Conservation (phyloP, 2,329 filamentous ascomycete species). For the Aspergillus phoenicis region DNA sequence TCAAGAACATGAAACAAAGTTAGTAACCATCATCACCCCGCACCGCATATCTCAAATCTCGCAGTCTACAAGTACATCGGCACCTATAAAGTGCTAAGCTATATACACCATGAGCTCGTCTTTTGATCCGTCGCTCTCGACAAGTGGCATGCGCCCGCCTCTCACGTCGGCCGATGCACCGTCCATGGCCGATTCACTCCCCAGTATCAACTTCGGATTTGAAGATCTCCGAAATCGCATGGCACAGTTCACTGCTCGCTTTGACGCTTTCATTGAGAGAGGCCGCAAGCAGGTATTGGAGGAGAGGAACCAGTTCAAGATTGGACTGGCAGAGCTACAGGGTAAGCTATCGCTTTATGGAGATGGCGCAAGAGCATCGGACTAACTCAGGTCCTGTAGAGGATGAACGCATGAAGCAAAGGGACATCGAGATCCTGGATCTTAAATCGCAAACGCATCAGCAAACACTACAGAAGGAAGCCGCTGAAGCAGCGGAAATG, state of each 20-base stretch:
- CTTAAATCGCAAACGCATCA: conserved; percentile 59
- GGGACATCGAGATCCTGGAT: conserved; percentile 76
- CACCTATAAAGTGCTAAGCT: background rate
- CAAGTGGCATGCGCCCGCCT: conserved; percentile 55
- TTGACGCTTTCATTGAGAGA: conserved; percentile 92
- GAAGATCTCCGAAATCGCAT: conserved; percentile 94
- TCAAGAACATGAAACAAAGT: background rate
- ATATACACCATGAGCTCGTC: conserved; percentile 42
- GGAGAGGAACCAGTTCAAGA: conserved; percentile 90
- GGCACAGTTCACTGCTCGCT: conserved; percentile 85
- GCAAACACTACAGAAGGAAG: conserved; percentile 60
- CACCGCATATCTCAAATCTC: background rate
- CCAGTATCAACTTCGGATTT: conserved; percentile 92
- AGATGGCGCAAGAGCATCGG: background rate
- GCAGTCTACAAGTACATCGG: background rate
- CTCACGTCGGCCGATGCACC: conserved; percentile 55
- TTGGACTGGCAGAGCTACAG: conserved; percentile 85
- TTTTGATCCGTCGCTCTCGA: conserved; percentile 61
- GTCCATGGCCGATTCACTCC: conserved; percentile 69
- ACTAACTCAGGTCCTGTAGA: conserved; percentile 56
- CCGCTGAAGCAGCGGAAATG: conserved; percentile 65
- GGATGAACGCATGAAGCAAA: conserved; percentile 86
- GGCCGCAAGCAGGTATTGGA: conserved; percentile 87
- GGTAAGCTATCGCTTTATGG: conserved; percentile 55
- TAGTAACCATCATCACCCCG: background rate